Conservation (phyloP, 2,329 filamentous ascomycete genomes). For the Fusarium sp. region DNA sequence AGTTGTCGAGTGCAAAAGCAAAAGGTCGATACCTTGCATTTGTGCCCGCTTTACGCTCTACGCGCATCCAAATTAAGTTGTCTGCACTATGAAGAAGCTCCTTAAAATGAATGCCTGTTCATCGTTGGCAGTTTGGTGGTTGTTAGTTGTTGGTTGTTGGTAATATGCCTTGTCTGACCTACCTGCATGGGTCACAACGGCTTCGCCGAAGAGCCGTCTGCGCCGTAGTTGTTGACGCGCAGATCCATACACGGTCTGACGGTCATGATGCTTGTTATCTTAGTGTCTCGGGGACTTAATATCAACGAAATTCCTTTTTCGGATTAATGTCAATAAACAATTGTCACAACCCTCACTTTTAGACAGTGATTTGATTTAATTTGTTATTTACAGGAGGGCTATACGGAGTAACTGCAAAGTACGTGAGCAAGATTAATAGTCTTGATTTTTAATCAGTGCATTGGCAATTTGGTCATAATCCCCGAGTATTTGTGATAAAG, state of each 20-base stretch:
- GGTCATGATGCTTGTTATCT: constrained; percentile 12
- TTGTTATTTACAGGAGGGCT: background rate
- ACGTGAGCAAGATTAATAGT: constrained; percentile 4
- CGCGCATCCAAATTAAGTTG: background rate
- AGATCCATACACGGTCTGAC: constrained; percentile 12
- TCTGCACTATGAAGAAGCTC: constrained; percentile 1
- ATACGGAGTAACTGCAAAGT: constrained; percentile 26
- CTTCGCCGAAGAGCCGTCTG: constrained; percentile 22
- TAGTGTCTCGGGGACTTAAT: constrained; percentile 15
- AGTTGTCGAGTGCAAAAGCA: too few species aligned
- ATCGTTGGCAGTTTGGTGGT: background rate
- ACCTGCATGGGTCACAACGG: constrained; percentile 27
- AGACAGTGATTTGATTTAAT: constrained; percentile 3
- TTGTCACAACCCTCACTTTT: background rate
- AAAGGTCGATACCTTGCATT: too few species aligned
- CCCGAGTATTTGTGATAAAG: background rate
- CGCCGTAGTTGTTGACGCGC: constrained; percentile 16
- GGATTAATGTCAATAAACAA: background rate
- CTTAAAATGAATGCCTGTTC: background rate
- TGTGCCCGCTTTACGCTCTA: background rate
- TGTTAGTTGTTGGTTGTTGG: background rate
- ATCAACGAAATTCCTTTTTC: background rate
- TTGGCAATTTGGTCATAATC: constrained; percentile 4
- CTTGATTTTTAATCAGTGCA: background rate
- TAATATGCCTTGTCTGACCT: constrained; percentile 13